Evolutionary conservation across 148 eudicot species (phyloP), one percentile per base, ranked within the genome.

Genomic region (Rhododendron griersonianum): DNA sequence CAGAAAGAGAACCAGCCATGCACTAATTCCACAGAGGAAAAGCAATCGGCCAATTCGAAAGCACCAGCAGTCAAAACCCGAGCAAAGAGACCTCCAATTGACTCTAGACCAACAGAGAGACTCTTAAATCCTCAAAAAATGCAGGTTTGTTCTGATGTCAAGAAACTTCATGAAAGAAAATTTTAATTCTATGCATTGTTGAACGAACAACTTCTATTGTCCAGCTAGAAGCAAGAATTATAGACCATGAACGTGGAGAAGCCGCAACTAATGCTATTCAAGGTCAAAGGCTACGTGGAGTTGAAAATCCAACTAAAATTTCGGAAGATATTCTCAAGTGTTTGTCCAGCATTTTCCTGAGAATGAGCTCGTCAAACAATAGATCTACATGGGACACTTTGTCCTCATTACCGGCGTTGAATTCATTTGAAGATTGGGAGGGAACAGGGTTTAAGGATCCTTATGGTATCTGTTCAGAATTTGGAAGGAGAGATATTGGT

Each of bases 261-360:
- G 77, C 35, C 71, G 85, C 88, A 63, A 81, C 30, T 67, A 77
- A 84, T 71, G 85, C 55, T 48, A 65, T 41, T 84, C 91, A 63
- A 53, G 91, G 88, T 80, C 92, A 73, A 44, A 90, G 65, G 63
- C 25, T 86, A 28, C 82, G 83, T 63, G 88, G 86, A 85, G 86
- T 88, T 25, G 90, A 92, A 11, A 86, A 80, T 91, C 96, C 98
- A 75, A 94, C 93, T 84, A 92, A 85, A 61, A 87, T 93, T 23
- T 91, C 95, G 16, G 95, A 94, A 89, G 88, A 87, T 78, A 89
- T 93, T 55, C 23, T 94, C 71, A 92, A 91, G 81, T 93, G 95
- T 88, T 91, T 94, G 47, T 73, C 90, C 84, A 90, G 82, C 73
- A 91, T 93, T 33, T 91, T 94, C 87, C 86, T 88, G 45, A 91